Evolutionary conservation across 768 basidiomycete species (phyloP).

Genomic region (Cyclocybe aegerita): DNA sequence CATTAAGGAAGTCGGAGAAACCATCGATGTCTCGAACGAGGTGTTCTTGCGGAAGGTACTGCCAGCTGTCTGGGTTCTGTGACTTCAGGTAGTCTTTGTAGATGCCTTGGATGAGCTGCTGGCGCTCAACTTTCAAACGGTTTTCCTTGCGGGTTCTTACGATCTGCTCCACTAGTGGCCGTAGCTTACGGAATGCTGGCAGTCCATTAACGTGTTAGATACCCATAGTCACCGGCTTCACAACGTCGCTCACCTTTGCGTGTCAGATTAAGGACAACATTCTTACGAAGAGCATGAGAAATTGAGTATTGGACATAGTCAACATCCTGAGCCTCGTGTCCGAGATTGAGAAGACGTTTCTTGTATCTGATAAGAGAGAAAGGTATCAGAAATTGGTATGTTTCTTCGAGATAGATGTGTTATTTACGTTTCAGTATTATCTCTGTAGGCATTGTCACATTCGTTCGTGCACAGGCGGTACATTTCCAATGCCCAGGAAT

Average conservation of each 20-base stretch:
- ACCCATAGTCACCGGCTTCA: background rate
- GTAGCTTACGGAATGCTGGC: conserved; percentile 17
- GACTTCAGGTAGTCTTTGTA: conserved; percentile 18
- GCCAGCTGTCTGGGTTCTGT: conserved; percentile 14
- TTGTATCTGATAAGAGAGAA: conserved; percentile 12
- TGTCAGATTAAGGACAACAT: conserved; percentile 10
- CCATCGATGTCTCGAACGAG: conserved; percentile 8
- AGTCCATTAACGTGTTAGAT: background rate
- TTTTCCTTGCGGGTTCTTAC: conserved; percentile 10
- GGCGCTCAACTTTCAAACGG: conserved; percentile 15
- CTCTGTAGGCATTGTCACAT: conserved; percentile 4
- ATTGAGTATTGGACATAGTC: conserved; percentile 10
- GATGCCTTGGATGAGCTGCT: conserved; percentile 10
- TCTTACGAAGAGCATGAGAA: conserved; percentile 8
- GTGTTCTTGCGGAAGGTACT: conserved; percentile 13
- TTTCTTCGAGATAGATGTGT: background rate
- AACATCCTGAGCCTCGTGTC: conserved; percentile 17
- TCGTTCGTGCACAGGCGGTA: conserved; percentile 10
- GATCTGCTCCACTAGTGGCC: conserved; percentile 13
- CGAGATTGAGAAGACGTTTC: conserved; percentile 14
- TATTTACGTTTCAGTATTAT: conserved; percentile 5
- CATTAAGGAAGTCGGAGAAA: conserved; percentile 15
- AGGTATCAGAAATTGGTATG: background rate
- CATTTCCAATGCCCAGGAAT: conserved; percentile 18
- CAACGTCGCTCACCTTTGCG: conserved; percentile 7